Percentiles rank a stretch among this genome's conserved stretches.
phyloP scores from a whole-genome alignment of 2,329 filamentous ascomycete genomes.

The Ophiostoma novo-ulmi region DNA sequence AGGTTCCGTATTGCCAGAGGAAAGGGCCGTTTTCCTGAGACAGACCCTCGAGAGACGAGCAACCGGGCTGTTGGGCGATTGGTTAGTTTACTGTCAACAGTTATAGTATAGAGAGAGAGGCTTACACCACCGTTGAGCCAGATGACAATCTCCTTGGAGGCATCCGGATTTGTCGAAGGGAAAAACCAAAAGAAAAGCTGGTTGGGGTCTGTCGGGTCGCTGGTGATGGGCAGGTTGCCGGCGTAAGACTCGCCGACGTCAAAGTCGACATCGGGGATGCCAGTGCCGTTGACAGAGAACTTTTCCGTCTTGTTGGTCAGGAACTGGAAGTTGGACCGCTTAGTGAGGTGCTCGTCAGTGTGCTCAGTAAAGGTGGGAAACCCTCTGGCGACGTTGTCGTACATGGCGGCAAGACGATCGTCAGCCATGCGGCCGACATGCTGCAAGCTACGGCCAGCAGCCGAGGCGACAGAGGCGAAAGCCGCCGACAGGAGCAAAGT shows the following conservation, averaged over 20 bases:
- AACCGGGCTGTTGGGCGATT: conserved; percentile 44
- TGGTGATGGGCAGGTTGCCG: conserved; percentile 55
- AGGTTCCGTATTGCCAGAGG: conserved; percentile 65
- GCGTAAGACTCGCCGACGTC: conserved; percentile 63
- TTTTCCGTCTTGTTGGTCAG: conserved; percentile 30
- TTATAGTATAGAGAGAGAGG: conserved; percentile 7
- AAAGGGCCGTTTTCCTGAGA: conserved; percentile 75
- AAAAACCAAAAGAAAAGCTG: conserved; percentile 65
- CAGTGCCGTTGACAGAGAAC: conserved; percentile 59
- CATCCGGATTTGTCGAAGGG: conserved; percentile 47
- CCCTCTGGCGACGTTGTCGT: not conserved
- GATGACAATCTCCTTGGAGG: conserved; percentile 56
- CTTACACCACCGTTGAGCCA: conserved; percentile 54
- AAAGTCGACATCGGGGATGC: conserved; percentile 63
- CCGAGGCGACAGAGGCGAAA: conserved; percentile 18
- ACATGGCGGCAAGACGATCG: not conserved
- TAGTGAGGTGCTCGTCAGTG: not conserved
- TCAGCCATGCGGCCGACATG: conserved; percentile 22
- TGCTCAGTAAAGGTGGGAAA: not conserved
- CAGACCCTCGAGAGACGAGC: conserved; percentile 60
- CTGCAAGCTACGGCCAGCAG: conserved; percentile 26
- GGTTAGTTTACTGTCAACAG: too few species aligned
- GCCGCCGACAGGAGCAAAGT: conserved; percentile 19
- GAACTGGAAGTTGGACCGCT: conserved; percentile 20
- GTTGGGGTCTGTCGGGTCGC: conserved; percentile 39